phyloP scores from a whole-genome alignment of 2,329 filamentous ascomycete species.

The Corynespora cassiicola region DNA sequence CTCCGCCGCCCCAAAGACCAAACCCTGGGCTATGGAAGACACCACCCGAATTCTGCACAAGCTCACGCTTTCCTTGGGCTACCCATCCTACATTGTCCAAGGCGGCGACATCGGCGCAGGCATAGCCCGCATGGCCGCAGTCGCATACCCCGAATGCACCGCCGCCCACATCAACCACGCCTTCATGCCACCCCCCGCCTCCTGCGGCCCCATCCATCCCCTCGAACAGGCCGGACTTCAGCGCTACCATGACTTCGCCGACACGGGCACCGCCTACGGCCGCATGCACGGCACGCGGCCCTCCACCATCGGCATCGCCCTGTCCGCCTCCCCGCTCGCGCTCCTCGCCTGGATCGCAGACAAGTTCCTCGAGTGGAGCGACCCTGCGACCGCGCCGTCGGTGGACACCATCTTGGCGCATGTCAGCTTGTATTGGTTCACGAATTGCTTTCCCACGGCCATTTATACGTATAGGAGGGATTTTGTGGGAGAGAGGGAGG shows the following conservation, averaged over 20 bases:
- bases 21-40: slow-evolving; percentile 7
- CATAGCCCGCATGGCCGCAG: slow-evolving; percentile 49
- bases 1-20: slow-evolving; percentile 22
- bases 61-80: slow-evolving; percentile 10
- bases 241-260: slow-evolving; percentile 27
- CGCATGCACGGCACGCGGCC: slow-evolving; percentile 59
- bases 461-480: slow-evolving; percentile 59
- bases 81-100: slow-evolving; percentile 11
- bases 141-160: slow-evolving; percentile 55
- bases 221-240: slow-evolving; percentile 25
- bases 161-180: slow-evolving; percentile 11
- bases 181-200: slow-evolving; percentile 16
- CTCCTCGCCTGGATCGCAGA: slow-evolving; percentile 7
- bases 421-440: slow-evolving; percentile 13
- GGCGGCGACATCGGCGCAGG: slow-evolving; percentile 15
- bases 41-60: slow-evolving; percentile 12
- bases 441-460: slow-evolving; percentile 41
- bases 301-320: slow-evolving; percentile 8
- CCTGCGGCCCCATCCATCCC: slow-evolving; percentile 10
- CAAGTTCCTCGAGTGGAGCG: slow-evolving; percentile 8
- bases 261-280: slow-evolving; percentile 57
- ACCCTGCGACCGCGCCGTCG: slow-evolving; percentile 9
- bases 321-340: slow-evolving; percentile 11
- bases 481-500: slow-evolving; percentile 3
- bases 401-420: slow-evolving; percentile 12